Evolutionary conservation across 2,329 filamentous ascomycete genomes (phyloP).

Genomic region (Colletotrichum sansevieriae): DNA sequence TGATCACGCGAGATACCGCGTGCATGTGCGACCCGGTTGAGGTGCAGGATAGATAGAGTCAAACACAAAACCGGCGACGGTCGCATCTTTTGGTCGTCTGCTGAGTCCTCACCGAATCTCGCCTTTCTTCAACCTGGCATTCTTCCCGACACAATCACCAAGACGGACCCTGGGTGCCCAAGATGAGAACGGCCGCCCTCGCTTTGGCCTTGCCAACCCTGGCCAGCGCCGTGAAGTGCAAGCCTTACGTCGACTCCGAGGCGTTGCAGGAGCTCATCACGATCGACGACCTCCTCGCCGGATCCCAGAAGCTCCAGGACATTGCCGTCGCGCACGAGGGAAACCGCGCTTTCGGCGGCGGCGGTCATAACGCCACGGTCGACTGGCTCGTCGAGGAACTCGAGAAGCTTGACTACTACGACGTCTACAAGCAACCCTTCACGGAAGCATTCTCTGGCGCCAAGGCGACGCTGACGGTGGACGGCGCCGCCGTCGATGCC

Average conservation of each 20-base stretch:
- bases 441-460: slow-evolving; percentile 54
- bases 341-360: slow-evolving; percentile 59
- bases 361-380: slow-evolving; percentile 61
- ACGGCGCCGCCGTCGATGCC: slow-evolving; percentile 46
- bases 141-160: background rate
- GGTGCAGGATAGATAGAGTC: background rate
- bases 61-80: background rate
- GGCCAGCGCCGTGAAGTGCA: slow-evolving; percentile 46
- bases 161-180: background rate
- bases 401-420: slow-evolving; percentile 54
- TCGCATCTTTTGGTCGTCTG: background rate
- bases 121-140: background rate
- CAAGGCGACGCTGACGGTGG: slow-evolving; percentile 48
- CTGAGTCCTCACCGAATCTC: background rate
- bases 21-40: slow-evolving; percentile 10
- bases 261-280: slow-evolving; percentile 56
- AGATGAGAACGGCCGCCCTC: slow-evolving; percentile 44
- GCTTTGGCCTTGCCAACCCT: slow-evolving; percentile 46
- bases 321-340: slow-evolving; percentile 57
- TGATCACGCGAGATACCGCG: slow-evolving; percentile 23
- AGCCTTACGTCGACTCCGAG: slow-evolving; percentile 53
- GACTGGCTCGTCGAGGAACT: slow-evolving; percentile 59
- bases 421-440: slow-evolving; percentile 60
- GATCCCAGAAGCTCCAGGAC: slow-evolving; percentile 59
- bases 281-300: slow-evolving; percentile 56